Evolutionary conservation across 192 early-diverging fungal species (phyloP).

Genomic region (Coemansia sp.): DNA sequence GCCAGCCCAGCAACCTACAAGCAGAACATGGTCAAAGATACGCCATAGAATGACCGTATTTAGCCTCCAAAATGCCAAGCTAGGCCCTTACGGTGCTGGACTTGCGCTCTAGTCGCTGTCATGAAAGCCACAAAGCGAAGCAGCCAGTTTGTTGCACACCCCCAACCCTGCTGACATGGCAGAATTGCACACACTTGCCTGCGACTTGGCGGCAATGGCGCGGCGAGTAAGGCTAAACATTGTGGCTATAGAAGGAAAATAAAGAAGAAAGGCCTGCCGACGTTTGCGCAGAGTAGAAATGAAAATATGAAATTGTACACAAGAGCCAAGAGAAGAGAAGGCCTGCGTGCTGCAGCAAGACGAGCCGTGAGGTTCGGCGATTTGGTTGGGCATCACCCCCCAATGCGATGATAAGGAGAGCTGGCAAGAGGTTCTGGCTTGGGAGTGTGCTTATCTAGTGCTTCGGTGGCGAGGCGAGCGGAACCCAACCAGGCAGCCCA

Average conservation of each 20-base stretch:
- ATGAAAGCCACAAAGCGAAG: background rate
- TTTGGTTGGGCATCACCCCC: too few relatives aligned
- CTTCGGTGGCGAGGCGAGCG: too few relatives aligned
- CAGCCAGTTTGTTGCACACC: background rate
- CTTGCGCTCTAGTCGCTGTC: too few relatives aligned
- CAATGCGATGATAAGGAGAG: too few relatives aligned
- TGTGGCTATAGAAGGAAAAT: background rate
- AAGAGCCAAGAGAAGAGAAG: background rate
- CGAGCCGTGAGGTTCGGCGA: too few relatives aligned
- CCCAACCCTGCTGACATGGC: background rate
- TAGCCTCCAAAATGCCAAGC: too few relatives aligned
- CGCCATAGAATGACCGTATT: background rate
- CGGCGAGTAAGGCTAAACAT: constrained; percentile 44
- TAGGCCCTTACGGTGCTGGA: too few relatives aligned
- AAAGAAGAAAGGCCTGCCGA: background rate
- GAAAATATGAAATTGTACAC: background rate
- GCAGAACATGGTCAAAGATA: background rate
- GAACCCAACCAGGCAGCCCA: too few relatives aligned
- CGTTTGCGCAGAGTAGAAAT: background rate
- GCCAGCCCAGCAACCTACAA: constrained; percentile 14
- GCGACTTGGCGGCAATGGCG: constrained; percentile 10
- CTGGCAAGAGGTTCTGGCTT: too few relatives aligned
- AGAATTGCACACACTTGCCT: constrained; percentile 13
- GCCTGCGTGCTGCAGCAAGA: too few relatives aligned
- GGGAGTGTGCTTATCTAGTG: too few relatives aligned